phyloP scores from a whole-genome alignment of 805 yeast species.

The Suhomyces emberorum region DNA sequence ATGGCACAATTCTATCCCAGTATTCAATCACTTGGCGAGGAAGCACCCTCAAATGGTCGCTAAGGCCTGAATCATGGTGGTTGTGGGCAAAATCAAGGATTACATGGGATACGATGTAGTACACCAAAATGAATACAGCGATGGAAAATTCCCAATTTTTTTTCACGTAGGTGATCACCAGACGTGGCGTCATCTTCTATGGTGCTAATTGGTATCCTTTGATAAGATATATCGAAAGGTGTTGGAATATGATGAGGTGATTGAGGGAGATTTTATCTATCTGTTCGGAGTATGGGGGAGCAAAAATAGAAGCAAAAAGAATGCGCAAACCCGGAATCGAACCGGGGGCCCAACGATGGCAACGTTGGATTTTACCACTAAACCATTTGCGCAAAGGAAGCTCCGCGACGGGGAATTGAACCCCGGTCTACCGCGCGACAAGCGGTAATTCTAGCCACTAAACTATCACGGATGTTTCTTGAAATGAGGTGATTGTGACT shows the following conservation, averaged over 20 bases:
- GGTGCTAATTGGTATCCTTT: no score
- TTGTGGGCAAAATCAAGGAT: constrained; percentile 12
- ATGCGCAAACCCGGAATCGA: constrained; percentile 9
- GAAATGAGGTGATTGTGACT: no score
- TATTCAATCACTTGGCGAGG: constrained; percentile 21
- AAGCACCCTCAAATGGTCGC: constrained; percentile 16
- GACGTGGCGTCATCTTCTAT: neutral
- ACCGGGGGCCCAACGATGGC: constrained; percentile 10
- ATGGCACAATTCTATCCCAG: constrained; percentile 7
- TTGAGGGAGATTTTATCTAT: no score
- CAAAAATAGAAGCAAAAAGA: no score
- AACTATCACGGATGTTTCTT: constrained; percentile 7
- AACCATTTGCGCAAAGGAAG: constrained; percentile 7
- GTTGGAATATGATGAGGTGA: no score
- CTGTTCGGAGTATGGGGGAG: no score
- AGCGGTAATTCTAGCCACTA: constrained; percentile 10
- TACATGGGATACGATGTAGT: constrained; percentile 19
- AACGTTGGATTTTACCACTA: constrained; percentile 9
- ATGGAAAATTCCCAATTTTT: constrained; percentile 25
- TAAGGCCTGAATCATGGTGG: constrained; percentile 12
- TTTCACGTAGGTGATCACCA: neutral
- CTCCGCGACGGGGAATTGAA: constrained; percentile 10
- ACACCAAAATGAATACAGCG: constrained; percentile 17
- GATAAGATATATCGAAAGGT: no score
- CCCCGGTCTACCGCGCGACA: constrained; percentile 10